A percentile compares a stretch with the other conserved stretches of the same genome.
Conservation (phyloP, 495 filamentous ascomycete species). For the Xylaria sp. region DNA sequence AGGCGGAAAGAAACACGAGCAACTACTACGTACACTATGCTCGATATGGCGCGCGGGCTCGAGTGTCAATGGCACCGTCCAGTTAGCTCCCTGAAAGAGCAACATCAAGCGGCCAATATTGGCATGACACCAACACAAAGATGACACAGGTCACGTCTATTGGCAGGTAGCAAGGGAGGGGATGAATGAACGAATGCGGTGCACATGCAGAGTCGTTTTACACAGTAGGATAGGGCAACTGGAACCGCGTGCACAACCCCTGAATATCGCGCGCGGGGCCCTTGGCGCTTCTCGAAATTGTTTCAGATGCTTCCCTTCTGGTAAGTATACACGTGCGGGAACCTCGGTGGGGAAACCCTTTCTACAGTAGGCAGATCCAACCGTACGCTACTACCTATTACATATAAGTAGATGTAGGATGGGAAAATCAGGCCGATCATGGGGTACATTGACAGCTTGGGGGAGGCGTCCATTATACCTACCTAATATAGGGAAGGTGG, state of each 20-base stretch:
- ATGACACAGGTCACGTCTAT: not conserved
- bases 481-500: not conserved
- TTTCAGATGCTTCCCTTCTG: constrained; percentile 23
- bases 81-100: too few relatives aligned
- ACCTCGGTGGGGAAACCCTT: not conserved
- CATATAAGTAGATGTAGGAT: not conserved
- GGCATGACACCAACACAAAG: not conserved
- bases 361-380: constrained; percentile 14
- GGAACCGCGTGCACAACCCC: not conserved
- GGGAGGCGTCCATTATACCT: not conserved
- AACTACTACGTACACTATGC: not conserved
- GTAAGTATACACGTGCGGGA: constrained; percentile 4
- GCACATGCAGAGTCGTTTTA: not conserved
- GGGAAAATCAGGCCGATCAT: constrained; percentile 12
- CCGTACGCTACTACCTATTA: too few relatives aligned
- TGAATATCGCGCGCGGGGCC: not conserved
- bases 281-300: constrained; percentile 23
- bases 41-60: not conserved
- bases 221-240: not conserved
- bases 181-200: not conserved
- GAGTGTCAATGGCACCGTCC: too few relatives aligned
- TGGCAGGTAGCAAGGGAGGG: too few relatives aligned
- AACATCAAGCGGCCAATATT: not conserved
- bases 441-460: constrained; percentile 13
- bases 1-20: not conserved